Evolutionary conservation across 129 eudicot genomes (phyloP).

Genomic region (Chrysanthemum makinoi): DNA sequence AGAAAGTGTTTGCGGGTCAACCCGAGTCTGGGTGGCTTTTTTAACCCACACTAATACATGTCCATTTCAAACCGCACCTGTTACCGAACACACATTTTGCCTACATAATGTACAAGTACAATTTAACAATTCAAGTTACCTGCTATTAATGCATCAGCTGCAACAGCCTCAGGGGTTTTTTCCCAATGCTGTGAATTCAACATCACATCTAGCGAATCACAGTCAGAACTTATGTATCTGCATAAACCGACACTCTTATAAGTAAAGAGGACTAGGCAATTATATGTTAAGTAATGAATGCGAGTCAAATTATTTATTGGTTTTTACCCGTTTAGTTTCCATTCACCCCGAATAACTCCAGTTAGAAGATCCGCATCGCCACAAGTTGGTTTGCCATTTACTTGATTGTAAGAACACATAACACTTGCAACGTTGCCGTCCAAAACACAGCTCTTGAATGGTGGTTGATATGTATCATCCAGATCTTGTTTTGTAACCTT

Average conservation of each 20-base stretch:
- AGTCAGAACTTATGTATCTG: conserved; percentile 91
- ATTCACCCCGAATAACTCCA: conserved; percentile 84
- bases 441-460: conserved; percentile 88
- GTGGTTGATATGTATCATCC: conserved; percentile 93
- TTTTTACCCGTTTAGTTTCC: conserved; percentile 88
- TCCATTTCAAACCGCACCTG: too few species aligned
- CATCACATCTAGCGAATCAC: conserved; percentile 80
- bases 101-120: neutral
- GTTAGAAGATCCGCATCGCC: conserved; percentile 75
- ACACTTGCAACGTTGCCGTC: conserved; percentile 99
- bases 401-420: conserved; percentile 97
- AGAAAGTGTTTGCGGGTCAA: too few species aligned
- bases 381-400: conserved; percentile 90
- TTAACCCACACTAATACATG: too few species aligned
- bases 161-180: conserved; percentile 71
- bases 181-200: conserved; percentile 63
- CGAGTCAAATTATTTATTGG: neutral
- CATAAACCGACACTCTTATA: conserved; percentile 5
- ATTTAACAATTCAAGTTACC: conserved; percentile 26
- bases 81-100: too few species aligned
- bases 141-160: conserved; percentile 69
- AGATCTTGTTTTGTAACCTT: conserved; percentile 90
- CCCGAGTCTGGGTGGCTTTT: too few species aligned
- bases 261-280: neutral
- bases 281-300: neutral